These are phyloP conservation scores for Yarrowia deformans DNA, from an alignment of 805 yeast genomes.

Conservation along the genomic window DNA sequence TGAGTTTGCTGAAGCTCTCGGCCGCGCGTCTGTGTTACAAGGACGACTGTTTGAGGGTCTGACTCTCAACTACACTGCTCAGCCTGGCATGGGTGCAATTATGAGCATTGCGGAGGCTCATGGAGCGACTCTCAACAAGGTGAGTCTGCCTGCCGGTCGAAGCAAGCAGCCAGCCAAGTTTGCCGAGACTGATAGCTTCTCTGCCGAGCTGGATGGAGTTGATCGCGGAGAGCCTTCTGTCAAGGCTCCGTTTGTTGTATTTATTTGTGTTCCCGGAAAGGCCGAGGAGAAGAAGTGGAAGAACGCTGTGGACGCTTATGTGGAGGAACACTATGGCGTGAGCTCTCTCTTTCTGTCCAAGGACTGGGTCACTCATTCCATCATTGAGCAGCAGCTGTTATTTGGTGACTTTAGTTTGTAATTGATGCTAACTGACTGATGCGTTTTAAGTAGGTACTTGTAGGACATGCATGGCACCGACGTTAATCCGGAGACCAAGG, in stretches of 20 bases:
- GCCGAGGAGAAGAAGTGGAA: constrained; percentile 36
- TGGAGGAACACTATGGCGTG: constrained; percentile 1
- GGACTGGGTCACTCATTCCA: constrained; percentile 36
- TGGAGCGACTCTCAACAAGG: constrained; percentile 53
- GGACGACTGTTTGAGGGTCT: constrained; percentile 56
- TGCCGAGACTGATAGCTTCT: background rate
- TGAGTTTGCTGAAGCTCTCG: constrained; percentile 17
- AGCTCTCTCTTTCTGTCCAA: constrained; percentile 23
- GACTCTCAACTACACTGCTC: constrained; percentile 65
- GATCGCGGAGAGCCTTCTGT: constrained; percentile 10
- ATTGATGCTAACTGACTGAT: background rate
- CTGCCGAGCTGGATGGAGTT: constrained; percentile 9
- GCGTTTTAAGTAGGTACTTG: too few relatives aligned
- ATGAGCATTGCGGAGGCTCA: constrained; percentile 66
- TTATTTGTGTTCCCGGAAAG: constrained; percentile 31
- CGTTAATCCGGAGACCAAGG: background rate
- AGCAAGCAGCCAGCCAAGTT: constrained; percentile 14
- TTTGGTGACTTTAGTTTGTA: constrained; percentile 16
- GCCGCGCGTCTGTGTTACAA: constrained; percentile 43
- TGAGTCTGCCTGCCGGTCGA: constrained; percentile 13
- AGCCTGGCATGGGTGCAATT: constrained; percentile 67
- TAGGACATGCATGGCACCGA: background rate
- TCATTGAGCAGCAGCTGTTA: constrained; percentile 23
- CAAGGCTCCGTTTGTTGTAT: constrained; percentile 19
- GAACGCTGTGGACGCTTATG: background rate